Evolutionary conservation across 306 rosid species (phyloP), one percentile per base, ranked within the genome.

Genomic region (Datisca glomerata): DNA sequence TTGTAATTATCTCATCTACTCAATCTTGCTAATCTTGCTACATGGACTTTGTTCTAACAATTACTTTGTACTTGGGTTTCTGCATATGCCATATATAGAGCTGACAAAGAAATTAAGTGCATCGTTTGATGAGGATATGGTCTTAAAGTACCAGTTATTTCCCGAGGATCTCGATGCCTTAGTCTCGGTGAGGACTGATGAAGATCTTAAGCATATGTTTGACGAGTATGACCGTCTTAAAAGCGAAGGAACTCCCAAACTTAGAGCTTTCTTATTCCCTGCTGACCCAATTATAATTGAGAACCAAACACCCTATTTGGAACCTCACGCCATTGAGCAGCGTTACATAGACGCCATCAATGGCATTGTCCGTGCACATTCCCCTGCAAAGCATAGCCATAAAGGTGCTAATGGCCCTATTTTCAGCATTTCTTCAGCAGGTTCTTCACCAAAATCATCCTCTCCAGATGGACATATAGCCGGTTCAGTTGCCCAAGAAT

Each of bases 191-290:
- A 61, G 60, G 45, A 54, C 65, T 16, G 64, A 89, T 7, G 93
- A 78, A 21, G 97, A 89, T 47, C 36, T 89, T 2, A 78, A 72
- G 70, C 79, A 77, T 52, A 83, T 89, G 97, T 47, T 83, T 3
- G 66, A 74, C 5, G 97, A 89, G 49, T 63, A 70, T 6, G 76
- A 80, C 24, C 80, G 85, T 0, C 72, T 47, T 3, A 68, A 51
- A 18, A 60, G 34, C 5, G 58, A 61, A 37, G 82, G 75, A 34
- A 28, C 53, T 18, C 50, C 79, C 0, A 52, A 68, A 65, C 80
- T 83, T 7, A 67, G 97, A 1, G 51, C 86, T 1, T 87, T 83
- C 68, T 41, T 83, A 24, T 79, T 76, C 44, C 65, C 82, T 1
- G 39, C 73, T 0, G 71, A 67, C 57, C 68, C 80, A 3, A 3